Evolutionary conservation across 805 yeast species (phyloP), one percentile per base, ranked within the genome.

Genomic region (Lipomyces lipofer): DNA sequence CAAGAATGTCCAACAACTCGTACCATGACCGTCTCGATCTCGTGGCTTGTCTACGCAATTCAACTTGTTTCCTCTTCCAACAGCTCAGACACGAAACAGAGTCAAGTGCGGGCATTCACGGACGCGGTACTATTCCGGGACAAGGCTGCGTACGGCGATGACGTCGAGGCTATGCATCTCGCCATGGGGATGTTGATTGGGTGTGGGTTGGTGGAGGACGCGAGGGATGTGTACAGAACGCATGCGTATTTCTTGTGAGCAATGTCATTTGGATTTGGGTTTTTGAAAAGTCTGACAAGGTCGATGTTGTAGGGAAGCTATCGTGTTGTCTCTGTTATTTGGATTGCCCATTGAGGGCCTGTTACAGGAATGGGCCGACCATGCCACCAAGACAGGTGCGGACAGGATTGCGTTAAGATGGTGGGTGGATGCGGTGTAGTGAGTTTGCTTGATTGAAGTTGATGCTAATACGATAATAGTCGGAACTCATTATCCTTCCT

Each of bases 91-190:
- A 39, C 45, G 36, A 47, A 24, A 36, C 33, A 33, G 30, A 36
- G 44, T 24, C 15, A 51, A 45, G 57, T 56, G 8, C 42, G 43
- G 15, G 36, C 19, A 21, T 58, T 58, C 29, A 47, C 42, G 12
- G 59, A 54, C n/a, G 32, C 35, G 39, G 60, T 48, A 6, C 29
- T 58, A 29, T 51, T 54, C 33, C 33, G 33, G 28, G 57, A 58
- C 33, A 48, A 49, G 22, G 55, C 50, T n/a, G 42, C 51, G 6
- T 58, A 43, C 35, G 59, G 58, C 4, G 62, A 58, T 27, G 62
- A 58, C 30, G 59, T 58, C n/a, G 62, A 58, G 29, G 62, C 62
- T 7, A 48, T 58, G 30, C 62, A 58, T 44, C 39, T 58, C 8
- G 56, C 60, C 10, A 38, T 57, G 12, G 62, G 47, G 33, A 55